A percentile compares a stretch with the other conserved stretches of the same genome.
phyloP scores from a whole-genome alignment of 805 yeast genomes.

The Candida arabinofermentans region DNA sequence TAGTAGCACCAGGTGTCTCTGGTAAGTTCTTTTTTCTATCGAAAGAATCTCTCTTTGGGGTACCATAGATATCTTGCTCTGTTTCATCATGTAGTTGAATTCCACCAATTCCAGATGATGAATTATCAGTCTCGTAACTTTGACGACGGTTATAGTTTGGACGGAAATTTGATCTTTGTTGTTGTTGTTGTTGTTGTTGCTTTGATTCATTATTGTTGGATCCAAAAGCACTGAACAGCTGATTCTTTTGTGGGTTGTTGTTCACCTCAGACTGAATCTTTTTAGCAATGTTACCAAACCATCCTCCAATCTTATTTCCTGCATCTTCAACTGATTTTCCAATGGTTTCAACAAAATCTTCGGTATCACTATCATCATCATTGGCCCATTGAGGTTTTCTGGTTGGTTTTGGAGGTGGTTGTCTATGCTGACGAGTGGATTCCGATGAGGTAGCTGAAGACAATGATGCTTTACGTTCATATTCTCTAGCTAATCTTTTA shows the following conservation, averaged over 20 bases:
- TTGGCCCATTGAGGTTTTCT: constrained; percentile 27
- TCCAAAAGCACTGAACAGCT: constrained; percentile 32
- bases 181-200: constrained; percentile 1
- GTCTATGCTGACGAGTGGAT: constrained; percentile 1
- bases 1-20: constrained; percentile 1
- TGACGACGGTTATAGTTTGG: constrained; percentile 12
- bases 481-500: constrained; percentile 69
- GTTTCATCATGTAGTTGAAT: constrained; percentile 23
- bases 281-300: constrained; percentile 70
- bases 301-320: constrained; percentile 64
- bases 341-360: constrained; percentile 54
- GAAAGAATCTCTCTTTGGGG: constrained; percentile 24
- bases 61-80: constrained; percentile 16
- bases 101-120: constrained; percentile 22
- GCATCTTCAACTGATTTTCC: constrained; percentile 80
- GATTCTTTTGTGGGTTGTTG: constrained; percentile 21
- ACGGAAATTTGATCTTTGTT: constrained; percentile 1
- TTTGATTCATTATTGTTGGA: constrained; percentile 3
- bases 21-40: constrained; percentile 4
- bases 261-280: constrained; percentile 30
- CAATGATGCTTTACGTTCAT: constrained; percentile 22
- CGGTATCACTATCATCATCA: constrained; percentile 36
- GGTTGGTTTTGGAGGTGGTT: constrained; percentile 19
- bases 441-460: not conserved
- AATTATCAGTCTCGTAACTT: constrained; percentile 24